phyloP scores from a whole-genome alignment of 495 filamentous ascomycete species.

The Elasticomyces elasticus region DNA sequence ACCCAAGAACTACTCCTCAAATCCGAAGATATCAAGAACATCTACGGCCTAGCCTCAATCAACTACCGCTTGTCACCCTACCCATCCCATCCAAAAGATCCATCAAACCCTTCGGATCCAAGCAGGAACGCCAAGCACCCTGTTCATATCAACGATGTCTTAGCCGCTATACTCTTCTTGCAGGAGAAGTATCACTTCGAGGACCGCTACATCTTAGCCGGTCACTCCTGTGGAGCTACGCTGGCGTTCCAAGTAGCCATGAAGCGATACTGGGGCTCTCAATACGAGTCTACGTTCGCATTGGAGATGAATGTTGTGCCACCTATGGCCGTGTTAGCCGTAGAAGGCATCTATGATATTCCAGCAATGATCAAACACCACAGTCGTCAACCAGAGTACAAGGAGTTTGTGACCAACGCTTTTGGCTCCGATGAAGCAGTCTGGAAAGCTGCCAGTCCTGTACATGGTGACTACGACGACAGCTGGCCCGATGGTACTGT shows the following conservation, averaged over 20 bases:
- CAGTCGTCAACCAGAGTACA: slow-evolving; percentile 40
- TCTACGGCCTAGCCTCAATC: slow-evolving; percentile 60
- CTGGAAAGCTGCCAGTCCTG: slow-evolving; percentile 48
- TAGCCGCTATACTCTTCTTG: slow-evolving; percentile 51
- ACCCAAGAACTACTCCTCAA: slow-evolving; percentile 3
- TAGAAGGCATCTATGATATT: slow-evolving; percentile 61
- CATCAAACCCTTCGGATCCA: slow-evolving; percentile 18
- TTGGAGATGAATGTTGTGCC: slow-evolving; percentile 14
- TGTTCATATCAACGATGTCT: slow-evolving; percentile 62
- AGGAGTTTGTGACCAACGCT: slow-evolving; percentile 49
- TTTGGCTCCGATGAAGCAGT: slow-evolving; percentile 47
- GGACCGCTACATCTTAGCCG: slow-evolving; percentile 52
- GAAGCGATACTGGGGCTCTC: slow-evolving; percentile 25
- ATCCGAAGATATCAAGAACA: slow-evolving; percentile 7
- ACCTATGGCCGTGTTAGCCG: slow-evolving; percentile 46
- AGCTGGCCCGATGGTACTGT: slow-evolving; percentile 38
- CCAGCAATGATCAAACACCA: slow-evolving; percentile 42
- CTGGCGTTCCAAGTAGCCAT: slow-evolving; percentile 61
- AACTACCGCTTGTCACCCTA: slow-evolving; percentile 75
- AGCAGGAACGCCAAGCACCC: slow-evolving; percentile 52
- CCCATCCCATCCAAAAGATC: slow-evolving; percentile 39
- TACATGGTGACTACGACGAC: slow-evolving; percentile 30
- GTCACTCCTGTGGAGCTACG: slow-evolving; percentile 69
- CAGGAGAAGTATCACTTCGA: slow-evolving; percentile 39
- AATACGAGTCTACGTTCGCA: slow-evolving; percentile 11